Evolutionary conservation across 495 filamentous ascomycete species (phyloP), one percentile per base, ranked within the genome.

Genomic region (Durotheca rogersii): DNA sequence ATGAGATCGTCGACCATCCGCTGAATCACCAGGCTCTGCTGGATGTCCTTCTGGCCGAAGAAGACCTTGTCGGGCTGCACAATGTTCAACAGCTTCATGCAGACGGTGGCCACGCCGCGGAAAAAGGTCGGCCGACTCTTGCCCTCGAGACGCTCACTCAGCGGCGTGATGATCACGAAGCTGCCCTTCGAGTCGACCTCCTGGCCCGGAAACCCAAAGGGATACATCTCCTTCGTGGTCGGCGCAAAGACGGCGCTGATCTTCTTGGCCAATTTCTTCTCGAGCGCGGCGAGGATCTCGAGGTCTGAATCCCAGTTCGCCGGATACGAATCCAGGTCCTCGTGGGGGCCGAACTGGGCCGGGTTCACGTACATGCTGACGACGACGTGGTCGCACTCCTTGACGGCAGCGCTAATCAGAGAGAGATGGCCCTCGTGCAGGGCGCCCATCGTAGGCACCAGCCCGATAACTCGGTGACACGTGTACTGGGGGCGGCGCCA

Each of bases 31-130:
- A 92, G 87, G 0, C 89, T 94, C 71, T 99, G 93, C 70, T 99
- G 93, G 12, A 96, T 81, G 60, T 99, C 93, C 72, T 99, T 97
- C 70, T 97, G 94, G 1, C 93, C 93, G 68, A 99, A 96, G 65
- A 96, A 99, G 1, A 90, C 94, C 33, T 81, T 81, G 32, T 95
- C 88, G 2, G 93, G 89, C 56, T 83, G 78, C 30, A 90, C 85
- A 38, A 92, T 88, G 62, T 96, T 97, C 71, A 98, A 93, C 16
- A 98, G 72, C 76, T 98, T 98, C 85, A 90, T 92, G 70, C 90
- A 95, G 7, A 98, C 86, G 7, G 94, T 97, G 18, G 93, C 92
- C 17, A 98, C 93, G 4, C 93, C 93, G 16, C 94, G 75, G 67
- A 98, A 97, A 70, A 98, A 98, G 10, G 94, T 91, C 3, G 93